Evolutionary conservation across 2,329 filamentous ascomycete species (phyloP), one percentile per base, ranked within the genome.

Genomic region (Helminthosporium solani): DNA sequence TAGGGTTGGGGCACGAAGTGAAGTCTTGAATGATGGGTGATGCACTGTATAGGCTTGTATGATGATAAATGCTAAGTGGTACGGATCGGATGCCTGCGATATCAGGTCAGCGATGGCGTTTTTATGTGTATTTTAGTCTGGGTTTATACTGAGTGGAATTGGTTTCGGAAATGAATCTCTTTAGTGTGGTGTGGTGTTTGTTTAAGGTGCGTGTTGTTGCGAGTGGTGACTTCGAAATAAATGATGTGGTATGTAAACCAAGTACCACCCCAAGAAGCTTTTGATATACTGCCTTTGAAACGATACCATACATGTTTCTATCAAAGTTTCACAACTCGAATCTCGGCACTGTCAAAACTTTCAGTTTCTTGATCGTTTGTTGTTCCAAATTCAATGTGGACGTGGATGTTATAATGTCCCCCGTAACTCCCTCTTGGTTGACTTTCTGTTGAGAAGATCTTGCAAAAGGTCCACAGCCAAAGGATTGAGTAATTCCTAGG

Each of bases 401-500:
- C 34, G 38, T 38, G 12, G 25, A 18, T 14, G 3, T 11, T 14
- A 44, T 30, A 33, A 20, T 31, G 16, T 37, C 33, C 6, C 15
- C 23, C 4, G 15, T 11, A 15, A 16, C 28, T 21, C 38, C 42
- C 20, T 25, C 35, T 19, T 25, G 5, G 19, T 33, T 39, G 12
- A 38, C 6, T 9, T 44, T 34, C 15, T 33, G 42, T 23, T 34
- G 1, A 47, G 30, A 19, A 43, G 36, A 9, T 33, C 44, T 36
- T 41, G 40, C 3, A 21, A 34, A 20, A 47, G 14, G 30, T 50
- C 44, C 5, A 44, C 47, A 15, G 44, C 44, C 3, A 40, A 27
- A 16, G 47, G 40, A 6, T 44, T 47, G 11, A 50, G 47, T n/a
- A n/a, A n/a, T n/a, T n/a, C n/a, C 47, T 44, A 50, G 5, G 47